Percentiles rank a stretch among this genome's conserved stretches.
Conservation (phyloP, 139 green algal species). For the Edaphochlamys debaryana region DNA sequence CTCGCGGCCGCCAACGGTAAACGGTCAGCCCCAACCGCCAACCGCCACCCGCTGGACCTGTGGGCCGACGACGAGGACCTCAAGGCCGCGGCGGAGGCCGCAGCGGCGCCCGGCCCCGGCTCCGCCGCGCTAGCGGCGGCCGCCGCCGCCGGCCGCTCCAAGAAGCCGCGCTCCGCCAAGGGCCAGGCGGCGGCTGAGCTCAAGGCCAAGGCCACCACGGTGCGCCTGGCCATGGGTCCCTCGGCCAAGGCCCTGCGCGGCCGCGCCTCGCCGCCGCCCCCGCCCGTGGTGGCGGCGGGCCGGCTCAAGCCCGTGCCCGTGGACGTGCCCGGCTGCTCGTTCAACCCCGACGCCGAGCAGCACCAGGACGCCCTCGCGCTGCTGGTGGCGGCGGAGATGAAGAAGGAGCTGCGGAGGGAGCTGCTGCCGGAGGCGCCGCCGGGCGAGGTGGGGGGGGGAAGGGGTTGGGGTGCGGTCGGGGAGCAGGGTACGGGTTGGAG, state of each 20-base stretch:
- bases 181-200: neutral
- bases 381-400: constrained; percentile 82
- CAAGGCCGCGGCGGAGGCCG: neutral
- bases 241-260: constrained; percentile 1
- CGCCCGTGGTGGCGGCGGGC: neutral
- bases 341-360: constrained; percentile 77
- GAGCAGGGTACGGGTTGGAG: no score
- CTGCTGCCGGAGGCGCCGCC: constrained; percentile 36
- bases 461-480: constrained; percentile 36
- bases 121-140: neutral
- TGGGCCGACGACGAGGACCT: constrained; percentile 28
- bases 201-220: neutral
- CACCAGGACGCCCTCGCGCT: constrained; percentile 82
- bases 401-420: constrained; percentile 65
- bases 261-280: neutral
- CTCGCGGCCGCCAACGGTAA: neutral
- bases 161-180: neutral
- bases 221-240: constrained; percentile 11
- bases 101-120: neutral
- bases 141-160: neutral
- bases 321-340: constrained; percentile 82
- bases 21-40: neutral
- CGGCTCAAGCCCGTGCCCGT: constrained; percentile 71
- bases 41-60: constrained; percentile 12
- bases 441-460: constrained; percentile 30